Conservation (phyloP, 139 green algal genomes). For the Chlorella sp. region DNA sequence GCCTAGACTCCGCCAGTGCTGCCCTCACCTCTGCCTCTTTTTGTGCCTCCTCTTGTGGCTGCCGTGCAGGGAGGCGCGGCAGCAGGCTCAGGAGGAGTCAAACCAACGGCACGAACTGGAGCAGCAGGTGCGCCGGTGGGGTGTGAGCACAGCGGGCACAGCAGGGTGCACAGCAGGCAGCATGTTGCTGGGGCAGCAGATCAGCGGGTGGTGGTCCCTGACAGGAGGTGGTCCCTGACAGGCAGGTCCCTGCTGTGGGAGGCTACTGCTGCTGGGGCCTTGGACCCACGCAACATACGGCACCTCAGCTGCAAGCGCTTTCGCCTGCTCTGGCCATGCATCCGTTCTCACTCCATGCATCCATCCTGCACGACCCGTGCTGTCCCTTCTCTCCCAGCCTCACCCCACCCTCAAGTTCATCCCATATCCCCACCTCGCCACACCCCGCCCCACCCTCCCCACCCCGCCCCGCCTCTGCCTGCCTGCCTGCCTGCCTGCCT, state of each 20-base stretch:
- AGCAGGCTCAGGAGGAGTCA: neutral
- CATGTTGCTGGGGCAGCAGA: too few relatives aligned
- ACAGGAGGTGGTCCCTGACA: too few relatives aligned
- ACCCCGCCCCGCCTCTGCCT: neutral
- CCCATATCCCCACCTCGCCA: neutral
- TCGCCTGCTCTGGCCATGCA: neutral
- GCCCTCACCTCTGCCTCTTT: neutral
- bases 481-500: neutral
- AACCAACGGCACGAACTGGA: constrained; percentile 15
- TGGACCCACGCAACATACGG: too few relatives aligned
- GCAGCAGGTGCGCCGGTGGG: neutral
- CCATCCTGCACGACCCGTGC: neutral
- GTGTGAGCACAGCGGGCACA: neutral
- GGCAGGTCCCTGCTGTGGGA: neutral
- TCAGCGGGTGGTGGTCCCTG: too few relatives aligned
- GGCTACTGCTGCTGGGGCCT: too few relatives aligned
- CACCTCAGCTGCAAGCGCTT: neutral
- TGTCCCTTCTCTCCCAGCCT: neutral
- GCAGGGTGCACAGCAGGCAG: too few relatives aligned
- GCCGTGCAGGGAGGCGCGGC: neutral
- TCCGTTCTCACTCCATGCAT: neutral
- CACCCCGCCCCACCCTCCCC: neutral
- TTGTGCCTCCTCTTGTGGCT: neutral
- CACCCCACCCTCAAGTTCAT: neutral
- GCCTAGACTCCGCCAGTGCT: too few relatives aligned